Evolutionary conservation across 73 alveolate genomes (phyloP).

Genomic region (Symbiodinium pilosum): DNA sequence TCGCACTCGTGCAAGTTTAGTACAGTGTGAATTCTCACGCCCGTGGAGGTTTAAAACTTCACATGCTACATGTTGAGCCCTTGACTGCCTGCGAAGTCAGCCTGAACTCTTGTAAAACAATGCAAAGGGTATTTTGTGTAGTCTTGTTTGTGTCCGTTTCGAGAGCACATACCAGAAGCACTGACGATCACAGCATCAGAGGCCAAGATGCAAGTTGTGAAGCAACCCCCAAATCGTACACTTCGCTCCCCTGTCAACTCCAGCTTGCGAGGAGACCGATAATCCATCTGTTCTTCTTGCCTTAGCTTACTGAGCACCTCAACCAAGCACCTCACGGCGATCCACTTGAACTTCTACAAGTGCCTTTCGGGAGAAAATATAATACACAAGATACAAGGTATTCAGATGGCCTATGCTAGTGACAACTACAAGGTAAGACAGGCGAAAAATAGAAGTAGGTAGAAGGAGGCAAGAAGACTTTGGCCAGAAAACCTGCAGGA

Average conservation of each 20-base stretch:
- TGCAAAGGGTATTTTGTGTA: neutral
- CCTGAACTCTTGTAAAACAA: neutral
- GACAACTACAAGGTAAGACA: too few relatives aligned
- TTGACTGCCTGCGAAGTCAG: neutral
- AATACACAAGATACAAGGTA: too few relatives aligned
- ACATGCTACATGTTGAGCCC: neutral
- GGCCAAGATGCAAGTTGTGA: neutral
- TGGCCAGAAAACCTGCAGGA: too few relatives aligned
- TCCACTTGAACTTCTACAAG: too few relatives aligned
- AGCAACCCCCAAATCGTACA: neutral
- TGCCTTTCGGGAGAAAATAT: too few relatives aligned
- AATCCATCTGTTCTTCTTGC: too few relatives aligned
- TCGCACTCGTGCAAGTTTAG: neutral
- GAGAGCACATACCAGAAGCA: neutral
- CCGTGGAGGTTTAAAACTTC: neutral
- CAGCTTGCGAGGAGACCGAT: neutral
- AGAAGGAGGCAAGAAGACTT: too few relatives aligned
- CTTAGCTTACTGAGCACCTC: too few relatives aligned
- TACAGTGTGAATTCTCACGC: neutral
- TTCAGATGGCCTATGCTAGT: too few relatives aligned
- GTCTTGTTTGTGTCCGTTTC: too few relatives aligned
- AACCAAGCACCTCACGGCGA: too few relatives aligned
- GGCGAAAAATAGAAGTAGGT: too few relatives aligned
- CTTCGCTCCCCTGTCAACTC: neutral
- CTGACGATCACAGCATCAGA: neutral